phyloP scores from a whole-genome alignment of 1,139 yeast genomes.

The Ogataea hybrid region DNA sequence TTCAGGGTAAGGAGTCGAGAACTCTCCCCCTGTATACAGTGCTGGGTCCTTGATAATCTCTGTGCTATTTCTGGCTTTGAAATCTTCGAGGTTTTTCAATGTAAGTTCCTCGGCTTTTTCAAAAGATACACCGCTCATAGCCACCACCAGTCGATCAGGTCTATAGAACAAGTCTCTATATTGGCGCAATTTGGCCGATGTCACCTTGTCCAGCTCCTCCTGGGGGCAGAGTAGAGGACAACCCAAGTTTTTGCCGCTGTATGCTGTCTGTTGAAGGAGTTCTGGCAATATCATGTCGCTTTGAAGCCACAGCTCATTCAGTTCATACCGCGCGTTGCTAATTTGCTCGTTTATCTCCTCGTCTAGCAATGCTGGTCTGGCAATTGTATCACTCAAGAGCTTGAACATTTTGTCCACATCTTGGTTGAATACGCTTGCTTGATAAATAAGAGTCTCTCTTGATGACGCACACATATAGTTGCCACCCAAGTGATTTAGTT shows the following conservation, averaged over 20 bases:
- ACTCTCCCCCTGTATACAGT: constrained; percentile 76
- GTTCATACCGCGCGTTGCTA: constrained; percentile 76
- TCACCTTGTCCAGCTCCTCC: constrained; percentile 58
- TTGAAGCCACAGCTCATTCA: constrained; percentile 74
- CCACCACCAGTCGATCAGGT: constrained; percentile 82
- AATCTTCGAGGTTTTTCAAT: constrained; percentile 60
- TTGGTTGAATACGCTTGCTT: constrained; percentile 86
- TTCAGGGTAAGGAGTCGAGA: constrained; percentile 68
- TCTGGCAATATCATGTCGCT: constrained; percentile 91
- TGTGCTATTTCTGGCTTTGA: constrained; percentile 36
- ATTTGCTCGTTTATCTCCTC: constrained; percentile 75
- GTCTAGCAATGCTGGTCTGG: constrained; percentile 63
- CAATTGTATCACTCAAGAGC: constrained; percentile 76
- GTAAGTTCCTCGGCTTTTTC: constrained; percentile 66
- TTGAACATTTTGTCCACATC: constrained; percentile 84
- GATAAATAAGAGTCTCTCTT: constrained; percentile 88
- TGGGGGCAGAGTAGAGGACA: constrained; percentile 81
- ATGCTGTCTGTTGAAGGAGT: constrained; percentile 81
- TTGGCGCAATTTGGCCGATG: constrained; percentile 50
- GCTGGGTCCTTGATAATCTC: constrained; percentile 46
- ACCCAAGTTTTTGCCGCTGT: constrained; percentile 70
- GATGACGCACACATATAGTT: constrained; percentile 93
- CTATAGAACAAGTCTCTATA: constrained; percentile 70
- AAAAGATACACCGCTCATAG: constrained; percentile 85
- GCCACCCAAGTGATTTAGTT: constrained; percentile 81